Base-by-base conservation (phyloP, 257 asterid species). In the Penstemon newberryi region DNA sequence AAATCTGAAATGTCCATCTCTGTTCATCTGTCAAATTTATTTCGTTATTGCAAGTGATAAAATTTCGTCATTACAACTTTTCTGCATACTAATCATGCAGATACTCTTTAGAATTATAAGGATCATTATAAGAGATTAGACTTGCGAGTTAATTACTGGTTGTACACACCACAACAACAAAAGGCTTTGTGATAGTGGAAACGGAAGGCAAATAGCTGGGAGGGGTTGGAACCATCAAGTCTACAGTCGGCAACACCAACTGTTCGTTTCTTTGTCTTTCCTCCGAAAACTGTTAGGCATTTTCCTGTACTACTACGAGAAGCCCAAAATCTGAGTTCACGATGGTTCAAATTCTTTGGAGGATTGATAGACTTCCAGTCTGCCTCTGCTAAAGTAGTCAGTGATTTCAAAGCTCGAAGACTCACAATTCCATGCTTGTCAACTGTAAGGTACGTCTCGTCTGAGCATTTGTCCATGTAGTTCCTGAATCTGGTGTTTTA, bases 401-500 rank as follows among this genome's bases (percentile, higher is more conserved):
- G 73, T 8, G 85, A 80, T 47, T 79, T 75, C 51, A 84, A 64
- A 18, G 84, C 75, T 37, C 70, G 55, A 49, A 88, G 93, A 50
- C 70, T 75, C 56, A 88, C 93, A 59, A 37, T 56, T 5, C 88
- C 86, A n/a, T 83, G 91, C 52, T 81, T 75, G 86, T 89, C 87
- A 4, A 76, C 86, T 50, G 89, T 63, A 4, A 89, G 84, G 59
- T 86, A 86, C 70, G 80, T 79, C 65, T 81, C 80, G 4, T 69
- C 73, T 0, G 93, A 82, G 76, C 91, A 86, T 75, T 83, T 89
- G 75, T 81, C 88, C 91, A 84, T 86, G 70, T 86, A 86, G 84
- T 86, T 84, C 75, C 83, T 86, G 80, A 88, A 88, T 73, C 89
- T 88, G 85, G 8, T 43, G 6, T 38, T 44, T 58, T n/a, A 66